Base-by-base conservation (phyloP, 2,329 filamentous ascomycete species). In the Cadophora luteo-olivacea region DNA sequence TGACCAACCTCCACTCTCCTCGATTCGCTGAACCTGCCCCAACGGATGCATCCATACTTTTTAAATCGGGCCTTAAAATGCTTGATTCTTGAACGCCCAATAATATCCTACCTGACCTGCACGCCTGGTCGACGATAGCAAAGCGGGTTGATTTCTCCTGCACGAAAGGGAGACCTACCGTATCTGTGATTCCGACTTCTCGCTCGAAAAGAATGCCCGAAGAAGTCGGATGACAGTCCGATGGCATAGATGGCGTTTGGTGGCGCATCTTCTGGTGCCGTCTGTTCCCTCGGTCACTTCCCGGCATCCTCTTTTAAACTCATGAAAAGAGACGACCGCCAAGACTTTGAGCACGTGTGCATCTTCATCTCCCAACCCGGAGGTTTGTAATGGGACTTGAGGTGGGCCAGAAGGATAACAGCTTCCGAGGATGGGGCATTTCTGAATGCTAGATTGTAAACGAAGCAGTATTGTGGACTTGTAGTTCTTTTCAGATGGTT, bases 41-140 rank as follows among this genome's bases (percentile, higher is more conserved):
- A 25, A 41, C 11, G 33, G 6, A 41, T 60, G 57, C 57, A 60
- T 45, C 57, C 12, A 60, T 45, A 9, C 6, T 0, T 36, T 55
- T 38, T 60, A 41, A 25, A 60, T 25, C 36, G 57, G 36, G 33
- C 22, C 57, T 60, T 60, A 60, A 60, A 60, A 60, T n/a, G 57
- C 33, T 60, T 60, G 57, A 60, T 22, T 60, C 33, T 25, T 29
- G 12, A 33, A 25, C 25, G 16, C 29, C 52, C 52, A 55, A 32
- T 55, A 33, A 33, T 16, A 55, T n/a, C 29, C 14, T 32, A 19
- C 22, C 36, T 25, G 8, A 29, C 22, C n/a, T 25, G 57, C 57
- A 60, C 57, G 57, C 9, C 33, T 1, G 5, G n/a, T 60, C 22
- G 14, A 12, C 16, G 57, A 36, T 38, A 60, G 36, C 55, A 24